Base-by-base conservation (phyloP, 768 basidiomycete species). In the Mycena leptocephala region DNA sequence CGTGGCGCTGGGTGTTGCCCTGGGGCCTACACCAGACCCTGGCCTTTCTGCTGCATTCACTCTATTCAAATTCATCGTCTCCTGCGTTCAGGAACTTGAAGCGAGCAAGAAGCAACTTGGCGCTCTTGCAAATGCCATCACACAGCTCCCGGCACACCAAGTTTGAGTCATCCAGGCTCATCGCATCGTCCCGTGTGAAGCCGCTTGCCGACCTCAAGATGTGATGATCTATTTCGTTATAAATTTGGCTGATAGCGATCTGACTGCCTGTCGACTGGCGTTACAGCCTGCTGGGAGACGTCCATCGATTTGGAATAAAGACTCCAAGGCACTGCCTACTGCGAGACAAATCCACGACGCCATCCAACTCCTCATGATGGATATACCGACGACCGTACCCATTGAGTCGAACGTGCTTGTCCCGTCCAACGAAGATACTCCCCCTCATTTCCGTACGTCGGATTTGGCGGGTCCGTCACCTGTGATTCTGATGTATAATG, bases 401-500 rank as follows among this genome's bases (percentile, higher is more conserved):
- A n/a, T n/a, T n/a, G n/a, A n/a, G n/a, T n/a, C n/a, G n/a, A n/a
- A n/a, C n/a, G n/a, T n/a, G n/a, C n/a, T n/a, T n/a, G n/a, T n/a
- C n/a, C n/a, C n/a, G n/a, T n/a, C n/a, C n/a, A n/a, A 46, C 43
- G 16, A 46, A 9, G 43, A 46, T 46, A 46, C 16, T 46, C 43
- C n/a, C n/a, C n/a, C n/a, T n/a, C n/a, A n/a, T n/a, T n/a, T n/a
- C n/a, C n/a, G n/a, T n/a, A n/a, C n/a, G 43, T 46, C 16, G 43
- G 16, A 46, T 46, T 76, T 61, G 9, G 26, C 55, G 4, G 26
- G 28, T 32, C 28, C 28, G 28, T 30, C 43, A 37, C 32, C 37
- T 35, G 20, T 65, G 30, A 46, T 41, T 51, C 32, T 56, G 5
- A 68, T 75, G 48, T 46, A 37, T 39, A 74, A 65, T 46, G 61